Evolutionary conservation across 2,329 filamentous ascomycete species (phyloP).

Genomic region (Sarocladium oryzae): DNA sequence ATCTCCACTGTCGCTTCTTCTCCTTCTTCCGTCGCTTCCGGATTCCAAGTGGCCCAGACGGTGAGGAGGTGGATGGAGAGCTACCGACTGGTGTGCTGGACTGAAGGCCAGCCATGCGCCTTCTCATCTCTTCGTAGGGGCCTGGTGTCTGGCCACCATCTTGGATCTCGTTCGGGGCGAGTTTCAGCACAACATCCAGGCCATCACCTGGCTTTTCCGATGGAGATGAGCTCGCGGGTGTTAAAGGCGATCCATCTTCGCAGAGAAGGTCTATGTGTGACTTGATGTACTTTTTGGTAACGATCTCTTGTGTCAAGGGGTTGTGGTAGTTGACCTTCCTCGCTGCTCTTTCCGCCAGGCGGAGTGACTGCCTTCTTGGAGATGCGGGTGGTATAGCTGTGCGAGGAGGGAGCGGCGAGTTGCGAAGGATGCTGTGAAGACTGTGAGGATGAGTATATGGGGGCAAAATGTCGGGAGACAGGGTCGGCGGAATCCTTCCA

Average conservation of each 20-base stretch:
- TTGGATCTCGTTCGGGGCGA: conserved; percentile 46
- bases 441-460: conserved; percentile 54
- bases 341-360: conserved; percentile 47
- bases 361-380: conserved; percentile 46
- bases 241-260: conserved; percentile 48
- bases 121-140: conserved; percentile 57
- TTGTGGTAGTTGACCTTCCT: conserved; percentile 56
- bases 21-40: conserved; percentile 50
- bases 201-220: conserved; percentile 28
- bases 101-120: conserved; percentile 41
- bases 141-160: conserved; percentile 58
- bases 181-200: conserved; percentile 44
- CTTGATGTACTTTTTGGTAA: conserved; percentile 53
- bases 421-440: conserved; percentile 59
- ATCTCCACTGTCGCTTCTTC: conserved; percentile 59
- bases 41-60: conserved; percentile 35
- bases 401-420: conserved; percentile 54
- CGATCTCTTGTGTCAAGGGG: conserved; percentile 57
- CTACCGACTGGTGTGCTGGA: conserved; percentile 5
- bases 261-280: conserved; percentile 58
- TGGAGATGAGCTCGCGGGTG: conserved; percentile 25
- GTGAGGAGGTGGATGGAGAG: conserved; percentile 34
- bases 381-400: conserved; percentile 45
- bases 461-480: conserved; percentile 21
- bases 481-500: conserved; percentile 9